A percentile compares a stretch with the other conserved stretches of the same genome.
Evolutionary conservation across 306 rosid genomes (phyloP).

Genomic region (Sindora glabra): DNA sequence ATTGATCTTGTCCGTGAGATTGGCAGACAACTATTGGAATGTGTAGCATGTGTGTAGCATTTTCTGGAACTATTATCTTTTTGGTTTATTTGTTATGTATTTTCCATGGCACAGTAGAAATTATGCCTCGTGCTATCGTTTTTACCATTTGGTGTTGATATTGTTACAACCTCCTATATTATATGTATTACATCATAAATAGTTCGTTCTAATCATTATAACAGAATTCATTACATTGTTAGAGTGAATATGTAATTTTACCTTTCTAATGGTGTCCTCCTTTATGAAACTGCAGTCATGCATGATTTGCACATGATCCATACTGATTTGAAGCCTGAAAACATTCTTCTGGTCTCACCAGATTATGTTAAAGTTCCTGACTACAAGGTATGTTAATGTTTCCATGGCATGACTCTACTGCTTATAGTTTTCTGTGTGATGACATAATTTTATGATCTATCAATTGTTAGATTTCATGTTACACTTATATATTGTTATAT

Average conservation of each 20-base stretch:
- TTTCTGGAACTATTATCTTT: conserved; percentile 39
- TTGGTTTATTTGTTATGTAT: conserved; percentile 3
- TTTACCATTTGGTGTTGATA: neutral
- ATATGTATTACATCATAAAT: neutral
- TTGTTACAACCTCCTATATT: neutral
- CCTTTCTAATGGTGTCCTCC: neutral
- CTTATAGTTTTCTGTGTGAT: no score
- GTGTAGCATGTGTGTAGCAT: conserved; percentile 99
- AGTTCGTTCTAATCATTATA: no score
- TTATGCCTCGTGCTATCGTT: neutral
- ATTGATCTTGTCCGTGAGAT: conserved; percentile 99
- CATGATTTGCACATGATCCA: conserved; percentile 80
- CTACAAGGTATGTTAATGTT: conserved; percentile 29
- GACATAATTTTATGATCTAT: neutral
- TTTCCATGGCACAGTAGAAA: neutral
- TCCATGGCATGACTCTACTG: no score
- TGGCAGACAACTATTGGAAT: conserved; percentile 99
- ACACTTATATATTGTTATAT: neutral
- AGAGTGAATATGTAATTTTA: neutral
- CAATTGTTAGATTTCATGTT: neutral
- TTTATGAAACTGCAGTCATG: conserved; percentile 59
- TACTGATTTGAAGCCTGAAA: conserved; percentile 94
- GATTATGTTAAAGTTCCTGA: conserved; percentile 77
- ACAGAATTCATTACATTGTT: neutral
- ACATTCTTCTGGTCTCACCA: conserved; percentile 59